Evolutionary conservation across 2,329 filamentous ascomycete species (phyloP).

Genomic region (Monilinia fructigena): DNA sequence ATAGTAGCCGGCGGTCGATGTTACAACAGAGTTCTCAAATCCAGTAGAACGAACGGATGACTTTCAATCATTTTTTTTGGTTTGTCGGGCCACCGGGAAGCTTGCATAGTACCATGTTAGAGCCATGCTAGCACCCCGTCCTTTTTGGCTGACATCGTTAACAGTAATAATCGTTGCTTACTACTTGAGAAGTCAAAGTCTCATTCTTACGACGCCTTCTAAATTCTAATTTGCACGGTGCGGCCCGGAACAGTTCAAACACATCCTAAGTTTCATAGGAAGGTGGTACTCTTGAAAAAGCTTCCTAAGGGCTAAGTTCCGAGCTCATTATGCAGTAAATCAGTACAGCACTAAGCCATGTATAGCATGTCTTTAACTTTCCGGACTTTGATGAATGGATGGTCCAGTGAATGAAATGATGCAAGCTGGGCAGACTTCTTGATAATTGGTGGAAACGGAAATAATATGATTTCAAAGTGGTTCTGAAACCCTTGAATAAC

Average conservation of each 20-base stretch:
- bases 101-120: constrained; percentile 22
- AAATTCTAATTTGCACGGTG: background rate
- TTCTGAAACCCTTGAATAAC: background rate
- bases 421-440: background rate
- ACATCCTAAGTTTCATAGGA: too few relatives aligned
- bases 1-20: constrained; percentile 13
- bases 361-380: background rate
- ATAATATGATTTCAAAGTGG: background rate
- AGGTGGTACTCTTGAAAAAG: background rate
- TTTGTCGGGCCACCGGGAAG: constrained; percentile 20
- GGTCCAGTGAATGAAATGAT: background rate
- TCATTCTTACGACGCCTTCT: background rate
- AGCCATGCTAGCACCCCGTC: constrained; percentile 23
- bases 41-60: background rate
- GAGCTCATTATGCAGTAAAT: too few relatives aligned
- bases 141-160: constrained; percentile 13
- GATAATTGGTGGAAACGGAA: background rate
- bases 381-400: background rate
- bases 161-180: background rate
- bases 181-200: background rate
- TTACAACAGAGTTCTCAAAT: constrained; percentile 9
- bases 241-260: too few relatives aligned
- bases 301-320: background rate
- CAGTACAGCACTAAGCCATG: too few relatives aligned
- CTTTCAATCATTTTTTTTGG: constrained; percentile 16